Evolutionary conservation across 108 stramenopile species (phyloP).

Genomic region (Licmophora abbreviata): DNA sequence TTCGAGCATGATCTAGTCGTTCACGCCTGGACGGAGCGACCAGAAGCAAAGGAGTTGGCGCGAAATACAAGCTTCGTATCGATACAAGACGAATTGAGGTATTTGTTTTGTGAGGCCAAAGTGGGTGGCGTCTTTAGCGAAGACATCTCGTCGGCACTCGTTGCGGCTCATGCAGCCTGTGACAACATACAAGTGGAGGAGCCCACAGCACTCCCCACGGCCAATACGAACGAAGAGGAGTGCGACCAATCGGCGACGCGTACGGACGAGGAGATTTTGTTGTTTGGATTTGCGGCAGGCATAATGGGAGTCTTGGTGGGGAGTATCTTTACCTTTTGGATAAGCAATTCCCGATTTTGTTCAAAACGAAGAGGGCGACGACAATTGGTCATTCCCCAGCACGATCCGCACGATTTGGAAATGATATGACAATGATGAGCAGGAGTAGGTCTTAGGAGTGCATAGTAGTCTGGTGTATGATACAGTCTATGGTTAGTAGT

Average conservation of each 20-base stretch:
- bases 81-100: slow-evolving; percentile 29
- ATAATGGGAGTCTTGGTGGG: slow-evolving; percentile 6
- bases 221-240: neutral
- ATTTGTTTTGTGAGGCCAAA: slow-evolving; percentile 31
- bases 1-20: slow-evolving; percentile 24
- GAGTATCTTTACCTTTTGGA: neutral
- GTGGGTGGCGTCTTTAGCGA: slow-evolving; percentile 45
- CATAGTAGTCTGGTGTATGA: no score
- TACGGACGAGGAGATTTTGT: neutral
- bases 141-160: slow-evolving; percentile 22
- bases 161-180: neutral
- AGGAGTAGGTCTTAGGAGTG: no score
- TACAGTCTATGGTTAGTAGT: no score
- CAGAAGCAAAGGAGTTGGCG: slow-evolving; percentile 20
- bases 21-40: slow-evolving; percentile 39
- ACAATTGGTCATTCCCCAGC: slow-evolving; percentile 3
- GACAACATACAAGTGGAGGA: neutral
- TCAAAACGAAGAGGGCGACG: neutral
- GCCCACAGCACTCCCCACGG: neutral
- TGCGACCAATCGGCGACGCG: neutral
- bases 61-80: no score
- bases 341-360: neutral
- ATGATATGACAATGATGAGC: no score
- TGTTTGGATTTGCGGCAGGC: neutral
- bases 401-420: slow-evolving; percentile 6